Percentiles rank a stretch among this genome's conserved stretches.
Conservation (phyloP, 2,329 filamentous ascomycete species). For the Aspergillus fumigatiaffinis region DNA sequence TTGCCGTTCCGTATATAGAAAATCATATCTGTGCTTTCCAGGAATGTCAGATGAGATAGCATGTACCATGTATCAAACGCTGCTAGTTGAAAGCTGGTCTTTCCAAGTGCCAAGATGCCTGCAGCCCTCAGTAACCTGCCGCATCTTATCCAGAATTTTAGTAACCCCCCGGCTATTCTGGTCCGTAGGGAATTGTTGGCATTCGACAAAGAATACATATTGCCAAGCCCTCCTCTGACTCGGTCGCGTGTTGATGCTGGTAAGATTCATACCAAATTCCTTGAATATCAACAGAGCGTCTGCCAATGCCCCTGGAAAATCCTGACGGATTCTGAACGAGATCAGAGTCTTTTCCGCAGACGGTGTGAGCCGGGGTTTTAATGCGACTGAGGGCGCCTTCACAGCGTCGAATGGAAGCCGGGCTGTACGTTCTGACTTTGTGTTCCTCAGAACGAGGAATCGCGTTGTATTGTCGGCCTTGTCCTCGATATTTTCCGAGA, state of each 20-base stretch:
- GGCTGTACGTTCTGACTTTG: constrained; percentile 23
- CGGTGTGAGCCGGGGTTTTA: background rate
- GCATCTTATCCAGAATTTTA: constrained; percentile 31
- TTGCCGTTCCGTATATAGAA: background rate
- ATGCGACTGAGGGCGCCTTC: constrained; percentile 5
- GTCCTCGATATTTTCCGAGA: constrained; percentile 52
- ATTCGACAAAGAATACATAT: constrained; percentile 94
- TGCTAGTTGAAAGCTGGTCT: constrained; percentile 24
- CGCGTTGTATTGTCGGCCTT: constrained; percentile 45
- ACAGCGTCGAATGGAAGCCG: constrained; percentile 15
- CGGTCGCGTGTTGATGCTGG: constrained; percentile 83
- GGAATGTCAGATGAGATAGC: background rate
- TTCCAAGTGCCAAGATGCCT: constrained; percentile 41
- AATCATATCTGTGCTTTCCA: background rate
- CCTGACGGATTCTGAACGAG: constrained; percentile 77
- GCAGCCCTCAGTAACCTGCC: constrained; percentile 35
- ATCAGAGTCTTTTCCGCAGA: constrained; percentile 64
- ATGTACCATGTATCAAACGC: background rate
- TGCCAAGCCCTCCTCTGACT: constrained; percentile 73
- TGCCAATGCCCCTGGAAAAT: constrained; percentile 74
- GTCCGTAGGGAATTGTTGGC: constrained; percentile 54
- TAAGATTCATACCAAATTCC: constrained; percentile 70
- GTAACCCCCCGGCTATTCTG: constrained; percentile 27
- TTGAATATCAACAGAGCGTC: constrained; percentile 77
- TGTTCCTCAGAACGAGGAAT: constrained; percentile 43